Conservation (phyloP, 352 stramenopile species). For the Globisporangium iwayamae region DNA sequence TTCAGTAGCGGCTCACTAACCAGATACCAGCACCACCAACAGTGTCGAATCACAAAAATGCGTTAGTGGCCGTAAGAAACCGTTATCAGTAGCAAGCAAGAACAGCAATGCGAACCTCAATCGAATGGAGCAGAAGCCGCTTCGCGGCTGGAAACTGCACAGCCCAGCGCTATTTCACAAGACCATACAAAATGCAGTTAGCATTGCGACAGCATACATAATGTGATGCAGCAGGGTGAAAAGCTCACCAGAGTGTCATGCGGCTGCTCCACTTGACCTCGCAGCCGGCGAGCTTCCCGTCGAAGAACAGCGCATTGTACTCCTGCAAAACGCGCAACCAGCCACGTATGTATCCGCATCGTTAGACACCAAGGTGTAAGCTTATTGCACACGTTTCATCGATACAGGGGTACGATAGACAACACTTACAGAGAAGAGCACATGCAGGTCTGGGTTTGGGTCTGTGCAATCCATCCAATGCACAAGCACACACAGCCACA, state of each 20-base stretch:
- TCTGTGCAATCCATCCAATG: constrained; percentile 32
- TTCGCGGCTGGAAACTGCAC: constrained; percentile 71
- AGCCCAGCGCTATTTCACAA: constrained; percentile 52
- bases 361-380: too few species aligned
- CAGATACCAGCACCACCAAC: background rate
- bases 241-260: constrained; percentile 77
- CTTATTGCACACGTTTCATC: background rate
- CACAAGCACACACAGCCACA: constrained; percentile 2
- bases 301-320: constrained; percentile 84
- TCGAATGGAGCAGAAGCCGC: constrained; percentile 81
- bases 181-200: background rate
- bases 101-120: constrained; percentile 39
- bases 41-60: background rate
- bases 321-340: constrained; percentile 34
- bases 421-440: constrained; percentile 56
- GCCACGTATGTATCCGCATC: too few species aligned
- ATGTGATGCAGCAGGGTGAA: background rate
- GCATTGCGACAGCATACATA: too few species aligned
- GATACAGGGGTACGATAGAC: background rate
- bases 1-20: constrained; percentile 75
- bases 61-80: too few species aligned
- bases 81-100: too few species aligned
- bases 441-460: constrained; percentile 76
- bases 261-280: constrained; percentile 88
- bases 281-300: constrained; percentile 65